phyloP scores from a whole-genome alignment of 2,329 filamentous ascomycete genomes.

The Emmonsiellopsis sp. region DNA sequence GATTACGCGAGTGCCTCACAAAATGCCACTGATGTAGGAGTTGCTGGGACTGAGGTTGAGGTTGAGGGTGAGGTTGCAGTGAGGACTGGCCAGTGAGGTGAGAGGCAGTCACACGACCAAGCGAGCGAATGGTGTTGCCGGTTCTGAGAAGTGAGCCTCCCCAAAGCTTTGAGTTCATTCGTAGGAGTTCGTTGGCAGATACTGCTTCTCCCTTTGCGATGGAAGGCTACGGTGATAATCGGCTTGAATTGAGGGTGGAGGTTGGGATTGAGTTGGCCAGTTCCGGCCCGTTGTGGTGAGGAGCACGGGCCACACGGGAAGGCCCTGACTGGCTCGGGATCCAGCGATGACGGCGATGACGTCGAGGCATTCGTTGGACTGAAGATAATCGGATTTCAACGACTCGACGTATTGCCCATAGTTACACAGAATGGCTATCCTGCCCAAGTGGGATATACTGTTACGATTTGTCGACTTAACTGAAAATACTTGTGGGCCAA shows the following conservation, averaged over 20 bases:
- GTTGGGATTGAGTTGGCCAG: not conserved
- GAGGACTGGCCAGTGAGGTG: not conserved
- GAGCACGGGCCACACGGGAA: not conserved
- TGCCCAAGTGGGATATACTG: too few species aligned
- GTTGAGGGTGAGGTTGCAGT: not conserved
- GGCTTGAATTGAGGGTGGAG: not conserved
- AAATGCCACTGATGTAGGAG: not conserved
- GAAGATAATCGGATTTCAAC: too few species aligned
- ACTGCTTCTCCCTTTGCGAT: too few species aligned
- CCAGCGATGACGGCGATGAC: not conserved
- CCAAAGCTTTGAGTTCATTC: not conserved
- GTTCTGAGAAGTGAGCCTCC: not conserved
- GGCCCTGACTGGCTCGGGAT: not conserved
- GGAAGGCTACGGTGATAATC: not conserved
- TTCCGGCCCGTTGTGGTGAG: not conserved
- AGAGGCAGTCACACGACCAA: not conserved
- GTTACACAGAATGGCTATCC: too few species aligned
- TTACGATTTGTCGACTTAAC: too few species aligned
- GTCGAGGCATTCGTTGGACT: too few species aligned
- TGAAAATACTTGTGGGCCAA: too few species aligned
- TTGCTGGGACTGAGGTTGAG: not conserved
- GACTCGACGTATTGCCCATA: too few species aligned
- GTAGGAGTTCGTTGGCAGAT: not conserved
- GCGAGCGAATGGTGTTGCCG: not conserved
- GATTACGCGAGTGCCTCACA: not conserved